phyloP scores from a whole-genome alignment of 371 early-diverging fungal species.

The Chytridium lagenaria region DNA sequence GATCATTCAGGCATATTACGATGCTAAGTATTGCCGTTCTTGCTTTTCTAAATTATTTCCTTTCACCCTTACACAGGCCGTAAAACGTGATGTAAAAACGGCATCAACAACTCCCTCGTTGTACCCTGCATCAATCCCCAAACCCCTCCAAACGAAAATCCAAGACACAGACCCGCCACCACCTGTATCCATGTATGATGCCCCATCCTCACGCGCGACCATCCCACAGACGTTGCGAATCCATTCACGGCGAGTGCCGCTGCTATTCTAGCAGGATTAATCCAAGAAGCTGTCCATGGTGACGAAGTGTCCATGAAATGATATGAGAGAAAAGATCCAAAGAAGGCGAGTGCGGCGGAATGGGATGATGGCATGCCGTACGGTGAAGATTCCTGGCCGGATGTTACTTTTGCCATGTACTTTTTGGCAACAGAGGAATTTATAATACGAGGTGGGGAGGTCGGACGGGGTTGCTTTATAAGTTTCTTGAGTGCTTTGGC shows the following conservation, averaged over 20 bases:
- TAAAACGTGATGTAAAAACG: too few relatives aligned
- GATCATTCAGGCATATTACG: too few relatives aligned
- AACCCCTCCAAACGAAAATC: background rate
- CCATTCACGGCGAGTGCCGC: background rate
- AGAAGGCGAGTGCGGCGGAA: background rate
- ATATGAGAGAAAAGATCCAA: background rate
- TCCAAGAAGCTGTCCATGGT: too few relatives aligned
- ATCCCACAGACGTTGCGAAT: background rate
- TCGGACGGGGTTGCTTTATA: background rate
- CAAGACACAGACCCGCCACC: background rate
- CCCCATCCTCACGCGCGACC: background rate
- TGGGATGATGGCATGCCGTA: conserved; percentile 10
- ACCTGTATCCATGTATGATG: conserved; percentile 4
- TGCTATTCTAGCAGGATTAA: background rate
- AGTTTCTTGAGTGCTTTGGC: background rate
- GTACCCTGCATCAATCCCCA: background rate
- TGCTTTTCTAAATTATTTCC: too few relatives aligned
- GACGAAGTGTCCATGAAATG: too few relatives aligned
- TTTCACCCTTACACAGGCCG: too few relatives aligned
- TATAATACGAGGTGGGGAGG: background rate
- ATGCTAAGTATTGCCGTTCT: too few relatives aligned
- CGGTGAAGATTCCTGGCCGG: background rate
- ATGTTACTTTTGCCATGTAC: background rate
- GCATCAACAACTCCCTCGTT: background rate
- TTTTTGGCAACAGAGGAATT: conserved; percentile 3